A percentile compares a stretch with the other conserved stretches of the same genome.
Evolutionary conservation across 2,329 filamentous ascomycete species (phyloP).

Genomic region (Trichoderma harzianum): DNA sequence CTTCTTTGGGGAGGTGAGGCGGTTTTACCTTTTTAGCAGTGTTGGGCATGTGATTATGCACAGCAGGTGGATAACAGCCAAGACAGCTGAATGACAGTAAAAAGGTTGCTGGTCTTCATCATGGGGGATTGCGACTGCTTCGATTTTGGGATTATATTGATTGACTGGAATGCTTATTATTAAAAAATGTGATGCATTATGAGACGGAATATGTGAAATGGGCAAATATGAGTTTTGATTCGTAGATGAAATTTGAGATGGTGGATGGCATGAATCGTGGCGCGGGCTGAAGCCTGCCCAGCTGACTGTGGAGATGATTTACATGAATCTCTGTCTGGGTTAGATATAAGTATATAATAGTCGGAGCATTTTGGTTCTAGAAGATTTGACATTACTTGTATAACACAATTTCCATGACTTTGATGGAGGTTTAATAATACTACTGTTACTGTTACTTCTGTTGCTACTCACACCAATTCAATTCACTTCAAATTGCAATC

Average conservation of each 20-base stretch:
- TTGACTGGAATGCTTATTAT: no score
- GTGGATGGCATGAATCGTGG: neutral
- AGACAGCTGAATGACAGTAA: neutral
- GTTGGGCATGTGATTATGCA: neutral
- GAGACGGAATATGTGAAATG: neutral
- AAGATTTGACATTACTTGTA: neutral
- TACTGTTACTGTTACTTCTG: no score
- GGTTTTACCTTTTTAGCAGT: neutral
- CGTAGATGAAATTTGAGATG: neutral
- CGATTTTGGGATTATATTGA: no score
- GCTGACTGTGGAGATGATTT: neutral
- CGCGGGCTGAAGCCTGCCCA: neutral
- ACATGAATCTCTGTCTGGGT: neutral
- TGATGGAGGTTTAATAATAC: neutral
- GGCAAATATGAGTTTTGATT: neutral
- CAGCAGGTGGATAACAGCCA: neutral
- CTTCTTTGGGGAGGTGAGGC: neutral
- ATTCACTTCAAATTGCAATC: neutral
- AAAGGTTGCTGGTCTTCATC: neutral
- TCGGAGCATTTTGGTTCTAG: neutral
- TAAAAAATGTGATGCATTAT: no score
- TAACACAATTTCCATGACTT: neutral
- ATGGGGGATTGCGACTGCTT: neutral
- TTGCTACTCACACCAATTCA: no score
- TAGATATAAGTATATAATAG: neutral